These are phyloP conservation scores for Cladosporium sp. DNA, from an alignment of 2,329 filamentous ascomycete species.

Conservation along the genomic window DNA sequence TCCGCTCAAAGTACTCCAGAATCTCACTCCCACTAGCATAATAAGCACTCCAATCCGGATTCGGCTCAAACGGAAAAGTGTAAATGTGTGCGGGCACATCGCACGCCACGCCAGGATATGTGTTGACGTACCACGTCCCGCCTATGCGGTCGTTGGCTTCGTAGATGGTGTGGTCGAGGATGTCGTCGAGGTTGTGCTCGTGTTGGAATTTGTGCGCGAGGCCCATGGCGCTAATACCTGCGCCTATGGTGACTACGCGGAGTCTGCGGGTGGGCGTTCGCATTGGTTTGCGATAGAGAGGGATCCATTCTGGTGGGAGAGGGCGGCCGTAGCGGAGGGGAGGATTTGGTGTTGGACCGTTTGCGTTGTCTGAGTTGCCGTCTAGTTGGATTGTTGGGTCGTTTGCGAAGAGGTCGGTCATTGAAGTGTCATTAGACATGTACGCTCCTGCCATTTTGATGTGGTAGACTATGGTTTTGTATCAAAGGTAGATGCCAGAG, in stretches of 20 bases:
- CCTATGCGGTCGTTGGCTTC: slow-evolving; percentile 39
- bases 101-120: slow-evolving; percentile 41
- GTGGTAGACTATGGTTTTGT: neutral
- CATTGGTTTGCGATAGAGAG: slow-evolving; percentile 30
- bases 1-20: slow-evolving; percentile 37
- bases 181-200: slow-evolving; percentile 31
- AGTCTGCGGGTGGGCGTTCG: slow-evolving; percentile 27
- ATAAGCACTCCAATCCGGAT: slow-evolving; percentile 40
- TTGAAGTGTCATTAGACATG: neutral
- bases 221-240: slow-evolving; percentile 34
- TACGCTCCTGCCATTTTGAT: slow-evolving; percentile 13
- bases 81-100: slow-evolving; percentile 40
- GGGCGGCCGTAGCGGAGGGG: slow-evolving; percentile 25
- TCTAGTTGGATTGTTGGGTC: slow-evolving; percentile 22
- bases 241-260: slow-evolving; percentile 30
- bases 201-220: slow-evolving; percentile 40
- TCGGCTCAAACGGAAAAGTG: slow-evolving; percentile 40
- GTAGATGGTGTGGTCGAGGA: slow-evolving; percentile 39
- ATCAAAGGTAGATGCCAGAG: neutral
- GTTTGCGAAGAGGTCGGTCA: slow-evolving; percentile 17
- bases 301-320: slow-evolving; percentile 28
- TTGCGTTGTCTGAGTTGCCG: slow-evolving; percentile 20
- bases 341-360: slow-evolving; percentile 22
- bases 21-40: slow-evolving; percentile 41
- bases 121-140: slow-evolving; percentile 40